Conservation (phyloP, 2,329 filamentous ascomycete species). For the Monosporascus sp. region DNA sequence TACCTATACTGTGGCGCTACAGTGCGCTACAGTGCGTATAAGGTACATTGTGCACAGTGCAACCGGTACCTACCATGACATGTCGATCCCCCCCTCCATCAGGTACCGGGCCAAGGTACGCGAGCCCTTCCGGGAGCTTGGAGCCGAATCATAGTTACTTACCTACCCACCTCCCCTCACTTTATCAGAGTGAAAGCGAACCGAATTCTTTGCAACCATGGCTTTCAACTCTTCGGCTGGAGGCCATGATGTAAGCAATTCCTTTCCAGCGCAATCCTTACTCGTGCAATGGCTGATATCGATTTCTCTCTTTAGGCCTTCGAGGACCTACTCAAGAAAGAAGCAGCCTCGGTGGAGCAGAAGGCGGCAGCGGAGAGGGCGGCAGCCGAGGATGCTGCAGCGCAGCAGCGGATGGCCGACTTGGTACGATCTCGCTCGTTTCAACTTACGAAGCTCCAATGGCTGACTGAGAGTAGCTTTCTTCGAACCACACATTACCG, state of each 20-base stretch:
- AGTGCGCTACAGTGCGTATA: too few relatives aligned
- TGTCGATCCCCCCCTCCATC: too few relatives aligned
- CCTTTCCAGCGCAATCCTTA: neutral
- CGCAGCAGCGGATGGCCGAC: slow-evolving; percentile 59
- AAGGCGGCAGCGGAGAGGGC: slow-evolving; percentile 18
- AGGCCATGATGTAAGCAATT: slow-evolving; percentile 20
- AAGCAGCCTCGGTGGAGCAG: slow-evolving; percentile 23
- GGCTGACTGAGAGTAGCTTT: slow-evolving; percentile 47
- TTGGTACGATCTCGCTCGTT: slow-evolving; percentile 44
- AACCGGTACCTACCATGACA: too few relatives aligned
- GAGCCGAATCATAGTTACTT: too few relatives aligned
- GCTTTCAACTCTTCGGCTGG: slow-evolving; percentile 16
- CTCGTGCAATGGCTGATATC: neutral
- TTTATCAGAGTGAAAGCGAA: neutral
- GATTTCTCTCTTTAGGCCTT: slow-evolving; percentile 19
- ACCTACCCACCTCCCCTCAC: too few relatives aligned
- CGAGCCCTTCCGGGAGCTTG: too few relatives aligned
- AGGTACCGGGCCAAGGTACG: too few relatives aligned
- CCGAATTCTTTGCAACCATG: slow-evolving; percentile 9
- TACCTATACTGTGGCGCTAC: too few relatives aligned
- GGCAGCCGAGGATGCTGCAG: slow-evolving; percentile 38
- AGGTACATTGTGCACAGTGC: too few relatives aligned
- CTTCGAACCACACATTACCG: slow-evolving; percentile 78
- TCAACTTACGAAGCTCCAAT: slow-evolving; percentile 3
- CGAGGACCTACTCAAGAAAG: slow-evolving; percentile 23